Base-by-base conservation (phyloP, 306 rosid genomes). In the Fragaria vesca region DNA sequence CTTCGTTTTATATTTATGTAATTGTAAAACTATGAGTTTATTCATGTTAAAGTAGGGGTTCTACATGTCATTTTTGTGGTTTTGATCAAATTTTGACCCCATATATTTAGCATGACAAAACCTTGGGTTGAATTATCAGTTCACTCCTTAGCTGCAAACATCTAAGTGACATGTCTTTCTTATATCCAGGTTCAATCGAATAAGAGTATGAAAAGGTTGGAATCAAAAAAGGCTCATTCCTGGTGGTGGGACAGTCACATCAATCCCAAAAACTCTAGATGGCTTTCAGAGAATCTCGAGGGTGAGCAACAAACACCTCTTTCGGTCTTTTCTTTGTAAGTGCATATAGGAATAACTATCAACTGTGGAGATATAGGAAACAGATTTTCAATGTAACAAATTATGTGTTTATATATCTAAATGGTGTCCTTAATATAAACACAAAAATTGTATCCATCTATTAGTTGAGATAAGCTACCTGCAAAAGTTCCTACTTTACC, bases 171-270 rank as follows among this genome's bases (percentile, higher is more conserved):
- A 55, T 73, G 28, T 73, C 8, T n/a, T 55, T 66, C 18, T 55
- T 52, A 21, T 28, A 20, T 62, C 81, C 86, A 91, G 97, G 81
- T 32, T 66, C 77, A 71, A 38, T 78, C 83, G 51, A 78, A 30
- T 60, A 87, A 90, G 85, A 85, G 55, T 12, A 83, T 90, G 83
- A 90, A 65, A 86, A 90, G 98, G 80, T 47, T 81, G 54, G 96
- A 90, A 63, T 84, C 94, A 69, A 89, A 80, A 52, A 93, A 89
- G 80, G 86, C 97, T 40, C 96, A 90, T 84, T 90, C 97, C 9
- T 87, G 96, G 94, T 90, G 99, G 99, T 96, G 99, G 99, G 99
- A 96, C 73, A 90, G 97, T 84, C 93, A 90, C 77, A 46, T 93
- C 73, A 84, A 83, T 85, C 89, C 89, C 72, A 96, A 86, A 82